Conservation (phyloP, 208 protist genomes). For the Trypanosoma congolense region DNA sequence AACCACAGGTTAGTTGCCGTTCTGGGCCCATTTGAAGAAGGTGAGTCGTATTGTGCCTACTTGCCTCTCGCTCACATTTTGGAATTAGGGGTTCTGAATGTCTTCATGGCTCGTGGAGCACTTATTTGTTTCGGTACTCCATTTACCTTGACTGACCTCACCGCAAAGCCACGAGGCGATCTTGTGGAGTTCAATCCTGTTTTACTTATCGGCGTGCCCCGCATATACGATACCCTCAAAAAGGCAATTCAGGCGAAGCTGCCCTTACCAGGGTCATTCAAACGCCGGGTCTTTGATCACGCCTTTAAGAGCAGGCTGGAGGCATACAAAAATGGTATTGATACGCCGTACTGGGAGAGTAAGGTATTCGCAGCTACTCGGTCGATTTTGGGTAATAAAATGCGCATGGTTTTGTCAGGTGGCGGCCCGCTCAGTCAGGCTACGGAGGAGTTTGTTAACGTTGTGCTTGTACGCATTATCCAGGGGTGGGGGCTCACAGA, state of each 20-base stretch:
- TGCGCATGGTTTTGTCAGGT: constrained; percentile 48
- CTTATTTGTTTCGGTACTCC: constrained; percentile 64
- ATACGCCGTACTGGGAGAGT: constrained; percentile 74
- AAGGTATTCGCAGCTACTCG: constrained; percentile 70
- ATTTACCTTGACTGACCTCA: constrained; percentile 39
- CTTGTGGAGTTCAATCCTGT: constrained; percentile 65
- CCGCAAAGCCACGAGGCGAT: constrained; percentile 60
- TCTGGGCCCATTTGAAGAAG: constrained; percentile 28
- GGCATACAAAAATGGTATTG: constrained; percentile 48
- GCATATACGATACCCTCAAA: constrained; percentile 55
- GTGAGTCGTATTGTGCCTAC: constrained; percentile 72
- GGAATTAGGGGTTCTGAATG: constrained; percentile 53
- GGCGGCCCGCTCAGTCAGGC: constrained; percentile 44
- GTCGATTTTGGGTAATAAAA: constrained; percentile 66
- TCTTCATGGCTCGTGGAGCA: constrained; percentile 37
- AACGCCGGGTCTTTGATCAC: constrained; percentile 54
- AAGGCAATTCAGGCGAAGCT: constrained; percentile 43
- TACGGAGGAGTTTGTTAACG: constrained; percentile 64
- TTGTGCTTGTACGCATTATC: constrained; percentile 53
- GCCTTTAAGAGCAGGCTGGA: constrained; percentile 47
- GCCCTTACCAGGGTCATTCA: constrained; percentile 23
- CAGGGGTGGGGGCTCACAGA: constrained; percentile 73
- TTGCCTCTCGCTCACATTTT: constrained; percentile 75
- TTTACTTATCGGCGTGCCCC: constrained; percentile 52
- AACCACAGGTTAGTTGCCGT: constrained; percentile 22